Base-by-base conservation (phyloP, 78 protist species). In the Polysphondylium violaceum region DNA sequence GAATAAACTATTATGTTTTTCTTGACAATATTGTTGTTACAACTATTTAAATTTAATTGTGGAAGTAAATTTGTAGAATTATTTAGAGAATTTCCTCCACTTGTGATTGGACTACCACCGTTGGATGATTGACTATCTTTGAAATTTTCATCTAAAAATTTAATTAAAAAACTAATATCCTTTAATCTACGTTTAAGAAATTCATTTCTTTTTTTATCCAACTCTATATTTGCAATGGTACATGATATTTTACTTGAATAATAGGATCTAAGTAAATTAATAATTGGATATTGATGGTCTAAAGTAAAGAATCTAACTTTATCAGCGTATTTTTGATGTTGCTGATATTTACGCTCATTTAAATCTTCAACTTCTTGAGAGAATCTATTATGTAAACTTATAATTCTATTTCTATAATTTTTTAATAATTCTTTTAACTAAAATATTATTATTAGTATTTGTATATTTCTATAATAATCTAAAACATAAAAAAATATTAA, bases 381-480 rank as follows among this genome's bases (percentile, higher is more conserved):
- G 19, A 83, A 50, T 27, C 69, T 83, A 27, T 69, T 67, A 4
- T 69, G 55, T 25, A 83, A 71, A 7, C 51, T 43, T 23, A 83
- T 83, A 72, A 83, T 59, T 56, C 69, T 83, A 41, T 38, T 36
- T 19, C 33, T 69, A 58, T 83, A 83, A 19, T 69, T 29, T 59
- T 59, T 83, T 29, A 83, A 43, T 43, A 83, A n/a, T 43, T 83
- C 91, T 33, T 69, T 83, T n/a, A 83, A 59, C 61, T 74, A 33
- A 33, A 72, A 47, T 17, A 17, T 33, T 27, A 51, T 23, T 19
- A 27, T 3, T 27, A 5, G 7, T 3, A 12, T 27, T 60, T 3
- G 11, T 16, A 51, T 53, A n/a, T 21, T 2, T 53, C 3, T 9
- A 51, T 3, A 68, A 2, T 29, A 38, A 21, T 51, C 2, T 25